Evolutionary conservation across 73 alveolate genomes (phyloP).

Genomic region (Symbiodinium natans): DNA sequence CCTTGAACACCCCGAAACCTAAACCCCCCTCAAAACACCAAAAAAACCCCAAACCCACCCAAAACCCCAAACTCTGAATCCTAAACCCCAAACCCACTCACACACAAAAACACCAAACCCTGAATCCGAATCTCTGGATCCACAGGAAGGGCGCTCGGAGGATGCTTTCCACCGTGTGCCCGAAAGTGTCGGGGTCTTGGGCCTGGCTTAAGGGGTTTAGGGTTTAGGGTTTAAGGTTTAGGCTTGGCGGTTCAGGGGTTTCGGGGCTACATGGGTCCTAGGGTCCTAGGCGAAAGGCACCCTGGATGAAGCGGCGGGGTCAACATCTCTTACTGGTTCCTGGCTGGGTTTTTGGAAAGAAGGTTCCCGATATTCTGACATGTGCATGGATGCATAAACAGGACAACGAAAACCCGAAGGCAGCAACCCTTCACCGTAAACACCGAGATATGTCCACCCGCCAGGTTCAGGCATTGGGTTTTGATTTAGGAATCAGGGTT

Average conservation of each 20-base stretch:
- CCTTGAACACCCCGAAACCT: not conserved
- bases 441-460: too few species aligned
- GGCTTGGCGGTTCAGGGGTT: not conserved
- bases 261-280: too few species aligned
- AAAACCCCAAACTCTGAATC: not conserved
- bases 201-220: not conserved
- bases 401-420: too few species aligned
- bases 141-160: not conserved
- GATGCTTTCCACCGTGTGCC: slow-evolving; percentile 41
- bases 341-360: too few species aligned
- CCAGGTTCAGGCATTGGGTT: too few species aligned
- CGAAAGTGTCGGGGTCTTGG: not conserved
- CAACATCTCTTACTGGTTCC: too few species aligned
- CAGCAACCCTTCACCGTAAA: too few species aligned
- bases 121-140: not conserved
- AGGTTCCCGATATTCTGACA: too few species aligned
- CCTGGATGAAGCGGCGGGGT: too few species aligned
- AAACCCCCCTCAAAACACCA: not conserved
- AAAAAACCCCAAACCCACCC: not conserved
- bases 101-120: not conserved
- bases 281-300: not conserved
- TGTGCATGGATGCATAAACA: too few species aligned
- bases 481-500: too few species aligned
- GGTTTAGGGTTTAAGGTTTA: not conserved
- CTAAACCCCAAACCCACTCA: not conserved